Conservation (phyloP, 768 basidiomycete genomes). For the Clavaria fumosa region DNA sequence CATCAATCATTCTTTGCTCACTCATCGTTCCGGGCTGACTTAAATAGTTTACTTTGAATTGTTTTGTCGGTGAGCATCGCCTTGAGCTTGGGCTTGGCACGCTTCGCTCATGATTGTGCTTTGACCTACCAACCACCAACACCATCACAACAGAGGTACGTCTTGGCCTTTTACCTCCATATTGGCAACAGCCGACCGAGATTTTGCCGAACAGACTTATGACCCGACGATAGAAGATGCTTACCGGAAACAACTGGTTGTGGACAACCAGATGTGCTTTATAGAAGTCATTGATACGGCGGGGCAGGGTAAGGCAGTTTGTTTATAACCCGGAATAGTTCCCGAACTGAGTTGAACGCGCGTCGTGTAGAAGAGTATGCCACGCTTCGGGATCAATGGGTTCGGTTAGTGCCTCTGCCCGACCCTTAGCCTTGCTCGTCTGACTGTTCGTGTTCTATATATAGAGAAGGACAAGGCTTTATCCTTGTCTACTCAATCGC, state of each 20-base stretch:
- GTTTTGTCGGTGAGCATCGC: conserved; percentile 89
- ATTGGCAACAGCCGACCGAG: no score
- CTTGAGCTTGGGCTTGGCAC: no score
- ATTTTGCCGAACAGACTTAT: conserved; percentile 67
- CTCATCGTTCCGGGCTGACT: conserved; percentile 5
- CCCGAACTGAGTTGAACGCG: neutral
- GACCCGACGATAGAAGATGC: conserved; percentile 99
- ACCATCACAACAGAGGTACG: no score
- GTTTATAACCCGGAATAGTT: neutral
- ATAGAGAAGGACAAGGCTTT: conserved; percentile 93
- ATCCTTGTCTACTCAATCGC: conserved; percentile 95
- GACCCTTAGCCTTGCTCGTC: conserved; percentile 6
- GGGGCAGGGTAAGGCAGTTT: conserved; percentile 63
- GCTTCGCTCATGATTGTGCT: no score
- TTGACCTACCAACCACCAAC: no score
- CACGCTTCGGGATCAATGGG: conserved; percentile 94
- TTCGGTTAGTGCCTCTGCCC: conserved; percentile 47
- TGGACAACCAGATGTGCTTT: conserved; percentile 91
- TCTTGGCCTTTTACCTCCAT: no score
- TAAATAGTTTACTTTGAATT: conserved; percentile 80
- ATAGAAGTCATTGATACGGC: conserved; percentile 97
- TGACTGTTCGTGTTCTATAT: conserved; percentile 9
- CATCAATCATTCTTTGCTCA: no score
- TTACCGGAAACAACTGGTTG: conserved; percentile 87
- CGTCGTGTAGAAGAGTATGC: conserved; percentile 83